Evolutionary conservation across 805 yeast species (phyloP).

Genomic region (Clavispora santaluciae): DNA sequence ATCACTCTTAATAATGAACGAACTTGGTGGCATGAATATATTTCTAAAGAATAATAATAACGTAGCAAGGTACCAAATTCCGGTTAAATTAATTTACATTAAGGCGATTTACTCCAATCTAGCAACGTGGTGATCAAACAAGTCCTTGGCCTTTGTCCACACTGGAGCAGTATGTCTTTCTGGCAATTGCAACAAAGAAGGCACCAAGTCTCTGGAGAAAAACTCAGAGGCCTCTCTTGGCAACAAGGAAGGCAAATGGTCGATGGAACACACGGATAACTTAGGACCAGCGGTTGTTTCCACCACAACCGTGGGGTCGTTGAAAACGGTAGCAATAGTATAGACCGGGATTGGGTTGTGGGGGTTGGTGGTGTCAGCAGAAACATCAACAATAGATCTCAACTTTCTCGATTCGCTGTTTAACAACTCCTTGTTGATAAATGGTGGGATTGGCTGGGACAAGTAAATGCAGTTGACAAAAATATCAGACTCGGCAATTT

Average conservation of each 20-base stretch:
- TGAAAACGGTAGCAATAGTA: slow-evolving; percentile 82
- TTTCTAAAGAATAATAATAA: no score
- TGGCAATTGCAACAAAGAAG: slow-evolving; percentile 81
- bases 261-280: slow-evolving; percentile 89
- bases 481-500: slow-evolving; percentile 82
- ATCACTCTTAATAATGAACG: background rate
- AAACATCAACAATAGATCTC: slow-evolving; percentile 92
- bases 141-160: slow-evolving; percentile 83
- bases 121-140: slow-evolving; percentile 80
- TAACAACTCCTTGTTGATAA: slow-evolving; percentile 65
- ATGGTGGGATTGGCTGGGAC: slow-evolving; percentile 91
- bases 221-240: slow-evolving; percentile 98
- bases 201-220: slow-evolving; percentile 81
- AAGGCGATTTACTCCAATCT: slow-evolving; percentile 40
- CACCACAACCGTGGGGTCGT: slow-evolving; percentile 84
- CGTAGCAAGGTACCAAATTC: no score
- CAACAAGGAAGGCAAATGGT: slow-evolving; percentile 89
- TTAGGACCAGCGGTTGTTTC: slow-evolving; percentile 77
- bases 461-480: slow-evolving; percentile 95
- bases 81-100: background rate
- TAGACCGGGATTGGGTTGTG: slow-evolving; percentile 97
- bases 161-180: slow-evolving; percentile 79
- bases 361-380: slow-evolving; percentile 98
- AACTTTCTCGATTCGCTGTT: slow-evolving; percentile 67
- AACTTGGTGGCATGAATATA: background rate